These are phyloP conservation scores for Trichoderma atrobrunneum DNA, from an alignment of 2,329 filamentous ascomycete genomes.

Conservation along the genomic window DNA sequence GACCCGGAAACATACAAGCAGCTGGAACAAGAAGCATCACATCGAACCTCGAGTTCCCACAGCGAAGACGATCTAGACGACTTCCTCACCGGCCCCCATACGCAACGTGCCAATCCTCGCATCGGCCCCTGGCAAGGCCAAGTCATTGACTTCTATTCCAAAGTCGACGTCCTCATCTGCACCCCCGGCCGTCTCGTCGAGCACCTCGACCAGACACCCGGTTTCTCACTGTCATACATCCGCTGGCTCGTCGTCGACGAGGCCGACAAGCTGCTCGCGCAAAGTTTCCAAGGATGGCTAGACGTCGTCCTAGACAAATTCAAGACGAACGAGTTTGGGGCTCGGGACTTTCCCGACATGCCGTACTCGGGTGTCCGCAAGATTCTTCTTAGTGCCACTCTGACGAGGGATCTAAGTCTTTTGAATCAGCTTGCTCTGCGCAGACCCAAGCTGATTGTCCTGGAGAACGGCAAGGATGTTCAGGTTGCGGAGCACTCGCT, in stretches of 20 bases:
- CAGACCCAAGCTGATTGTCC: conserved; percentile 71
- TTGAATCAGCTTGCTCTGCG: conserved; percentile 69
- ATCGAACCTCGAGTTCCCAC: conserved; percentile 13
- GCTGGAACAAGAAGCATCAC: conserved; percentile 25
- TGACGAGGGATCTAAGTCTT: conserved; percentile 82
- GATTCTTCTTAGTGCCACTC: conserved; percentile 84
- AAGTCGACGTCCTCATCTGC: conserved; percentile 84
- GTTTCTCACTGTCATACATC: conserved; percentile 74
- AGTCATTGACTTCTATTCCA: conserved; percentile 63
- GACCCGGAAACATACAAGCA: conserved; percentile 55
- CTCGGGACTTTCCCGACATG: conserved; percentile 53
- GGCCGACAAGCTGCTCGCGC: conserved; percentile 85
- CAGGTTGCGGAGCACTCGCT: conserved; percentile 50
- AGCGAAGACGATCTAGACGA: conserved; percentile 25
- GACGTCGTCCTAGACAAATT: conserved; percentile 65
- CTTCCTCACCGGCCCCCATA: conserved; percentile 15
- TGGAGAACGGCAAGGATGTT: conserved; percentile 58
- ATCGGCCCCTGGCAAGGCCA: conserved; percentile 44
- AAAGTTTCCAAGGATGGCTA: conserved; percentile 92
- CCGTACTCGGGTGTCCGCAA: conserved; percentile 64
- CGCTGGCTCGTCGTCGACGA: conserved; percentile 92
- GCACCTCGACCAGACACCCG: conserved; percentile 78
- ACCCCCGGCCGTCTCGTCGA: conserved; percentile 91
- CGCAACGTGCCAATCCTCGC: conserved; percentile 29
- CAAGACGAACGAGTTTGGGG: conserved; percentile 46